Percentiles rank a stretch among this genome's conserved stretches.
Evolutionary conservation across 2,329 filamentous ascomycete species (phyloP).

Genomic region (Fusarium piperis): DNA sequence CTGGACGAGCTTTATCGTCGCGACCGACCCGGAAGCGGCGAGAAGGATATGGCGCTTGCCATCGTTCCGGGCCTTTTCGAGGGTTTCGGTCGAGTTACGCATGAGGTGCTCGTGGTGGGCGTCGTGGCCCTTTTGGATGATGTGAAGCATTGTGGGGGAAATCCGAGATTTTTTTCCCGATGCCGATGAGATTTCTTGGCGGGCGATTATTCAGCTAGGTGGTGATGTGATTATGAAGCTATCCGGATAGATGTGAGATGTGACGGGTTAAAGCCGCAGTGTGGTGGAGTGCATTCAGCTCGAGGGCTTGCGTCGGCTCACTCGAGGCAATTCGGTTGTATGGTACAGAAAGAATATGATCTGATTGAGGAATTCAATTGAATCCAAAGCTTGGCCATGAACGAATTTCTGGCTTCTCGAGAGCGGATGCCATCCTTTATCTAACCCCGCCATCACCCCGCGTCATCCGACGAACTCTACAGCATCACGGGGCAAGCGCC

Average conservation of each 20-base stretch:
- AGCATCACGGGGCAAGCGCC: conserved; percentile 18
- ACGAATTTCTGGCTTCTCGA: background rate
- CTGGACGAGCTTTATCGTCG: conserved; percentile 82
- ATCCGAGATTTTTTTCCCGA: background rate
- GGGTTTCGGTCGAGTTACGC: conserved; percentile 44
- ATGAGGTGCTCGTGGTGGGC: conserved; percentile 33
- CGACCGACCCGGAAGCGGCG: conserved; percentile 69
- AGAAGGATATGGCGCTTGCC: conserved; percentile 56
- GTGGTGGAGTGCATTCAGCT: conserved; percentile 6
- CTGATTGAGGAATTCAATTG: background rate
- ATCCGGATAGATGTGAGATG: conserved; percentile 9
- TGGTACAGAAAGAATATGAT: background rate
- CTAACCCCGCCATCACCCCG: conserved; percentile 39
- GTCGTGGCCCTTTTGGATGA: conserved; percentile 33
- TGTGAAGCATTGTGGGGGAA: conserved; percentile 34
- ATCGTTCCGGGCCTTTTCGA: conserved; percentile 48
- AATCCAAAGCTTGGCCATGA: background rate
- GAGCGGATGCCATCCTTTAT: background rate
- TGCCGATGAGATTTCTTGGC: background rate
- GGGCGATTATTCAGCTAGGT: background rate
- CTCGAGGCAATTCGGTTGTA: background rate
- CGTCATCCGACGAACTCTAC: conserved; percentile 35
- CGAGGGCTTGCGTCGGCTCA: background rate
- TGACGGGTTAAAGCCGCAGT: background rate
- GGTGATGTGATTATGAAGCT: background rate